phyloP scores from a whole-genome alignment of 495 filamentous ascomycete species.

The Trichocladium antarcticum region DNA sequence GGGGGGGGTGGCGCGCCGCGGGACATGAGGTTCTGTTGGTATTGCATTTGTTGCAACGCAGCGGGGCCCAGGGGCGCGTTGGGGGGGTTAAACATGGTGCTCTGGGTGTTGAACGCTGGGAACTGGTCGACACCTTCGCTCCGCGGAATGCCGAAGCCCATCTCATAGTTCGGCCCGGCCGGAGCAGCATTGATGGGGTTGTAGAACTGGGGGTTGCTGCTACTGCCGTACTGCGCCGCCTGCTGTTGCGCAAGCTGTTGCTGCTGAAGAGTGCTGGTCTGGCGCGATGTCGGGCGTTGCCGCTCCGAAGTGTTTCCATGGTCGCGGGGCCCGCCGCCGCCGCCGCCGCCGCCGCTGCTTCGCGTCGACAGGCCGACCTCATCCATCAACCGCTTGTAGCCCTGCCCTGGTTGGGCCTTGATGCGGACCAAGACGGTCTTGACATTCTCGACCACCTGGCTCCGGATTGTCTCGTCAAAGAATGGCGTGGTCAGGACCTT shows the following conservation, averaged over 20 bases:
- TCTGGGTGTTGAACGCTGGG: slow-evolving; percentile 39
- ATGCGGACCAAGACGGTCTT: slow-evolving; percentile 78
- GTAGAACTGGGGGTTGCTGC: slow-evolving; percentile 29
- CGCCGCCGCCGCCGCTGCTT: slow-evolving; percentile 23
- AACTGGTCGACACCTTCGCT: slow-evolving; percentile 49
- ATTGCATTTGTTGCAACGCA: slow-evolving; percentile 45
- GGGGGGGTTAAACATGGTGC: slow-evolving; percentile 40
- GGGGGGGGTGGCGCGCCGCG: slow-evolving; percentile 41
- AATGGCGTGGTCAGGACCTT: slow-evolving; percentile 96
- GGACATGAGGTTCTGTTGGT: slow-evolving; percentile 47
- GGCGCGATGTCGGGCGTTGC: slow-evolving; percentile 45
- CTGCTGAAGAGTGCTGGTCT: slow-evolving; percentile 32
- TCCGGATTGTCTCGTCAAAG: slow-evolving; percentile 85
- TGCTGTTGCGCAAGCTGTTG: slow-evolving; percentile 26
- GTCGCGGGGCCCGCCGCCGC: slow-evolving; percentile 33
- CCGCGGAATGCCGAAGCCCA: slow-evolving; percentile 43
- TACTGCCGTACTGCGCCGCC: slow-evolving; percentile 15
- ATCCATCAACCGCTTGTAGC: slow-evolving; percentile 97
- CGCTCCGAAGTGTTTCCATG: slow-evolving; percentile 39
- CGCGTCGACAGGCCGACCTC: slow-evolving; percentile 75
- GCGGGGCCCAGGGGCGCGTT: slow-evolving; percentile 40
- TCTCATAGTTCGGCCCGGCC: slow-evolving; percentile 30
- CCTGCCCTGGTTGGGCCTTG: slow-evolving; percentile 87
- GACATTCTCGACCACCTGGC: slow-evolving; percentile 81
- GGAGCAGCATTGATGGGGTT: slow-evolving; percentile 31